Evolutionary conservation across 139 green algal species (phyloP).

Genomic region (Coccomyxa sp.): DNA sequence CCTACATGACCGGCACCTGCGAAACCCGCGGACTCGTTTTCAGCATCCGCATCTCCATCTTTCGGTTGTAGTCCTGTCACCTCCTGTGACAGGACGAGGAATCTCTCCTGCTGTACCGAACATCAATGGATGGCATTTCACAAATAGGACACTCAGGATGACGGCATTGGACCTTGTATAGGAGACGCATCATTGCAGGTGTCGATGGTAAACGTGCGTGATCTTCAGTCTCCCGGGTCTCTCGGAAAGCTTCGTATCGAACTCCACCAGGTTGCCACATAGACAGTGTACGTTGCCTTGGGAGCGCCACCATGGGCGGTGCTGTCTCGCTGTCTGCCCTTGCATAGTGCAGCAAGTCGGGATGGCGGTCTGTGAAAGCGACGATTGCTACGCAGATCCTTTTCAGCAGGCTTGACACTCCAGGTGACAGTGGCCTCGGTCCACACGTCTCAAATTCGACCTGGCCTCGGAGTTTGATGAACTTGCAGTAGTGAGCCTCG

Average conservation of each 20-base stretch:
- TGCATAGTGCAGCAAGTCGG: background rate
- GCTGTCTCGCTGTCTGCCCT: background rate
- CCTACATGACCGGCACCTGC: background rate
- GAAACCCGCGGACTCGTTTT: background rate
- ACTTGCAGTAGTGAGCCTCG: background rate
- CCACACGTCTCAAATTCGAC: background rate
- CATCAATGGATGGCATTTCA: background rate
- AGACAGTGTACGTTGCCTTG: background rate
- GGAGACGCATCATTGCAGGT: background rate
- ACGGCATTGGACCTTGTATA: constrained; percentile 1
- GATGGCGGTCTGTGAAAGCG: background rate
- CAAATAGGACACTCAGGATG: constrained; percentile 1
- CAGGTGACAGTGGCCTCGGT: background rate
- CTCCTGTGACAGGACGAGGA: background rate
- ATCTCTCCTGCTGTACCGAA: background rate
- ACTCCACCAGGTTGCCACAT: background rate
- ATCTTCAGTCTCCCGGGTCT: background rate
- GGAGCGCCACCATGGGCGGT: background rate
- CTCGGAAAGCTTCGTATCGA: background rate
- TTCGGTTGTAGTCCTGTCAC: background rate
- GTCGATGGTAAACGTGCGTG: background rate
- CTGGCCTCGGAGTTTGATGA: background rate
- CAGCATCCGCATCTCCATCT: background rate
- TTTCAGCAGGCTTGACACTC: background rate
- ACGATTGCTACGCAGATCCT: background rate